Conservation (phyloP, 805 yeast genomes). For the Pichia membranifaciens region DNA sequence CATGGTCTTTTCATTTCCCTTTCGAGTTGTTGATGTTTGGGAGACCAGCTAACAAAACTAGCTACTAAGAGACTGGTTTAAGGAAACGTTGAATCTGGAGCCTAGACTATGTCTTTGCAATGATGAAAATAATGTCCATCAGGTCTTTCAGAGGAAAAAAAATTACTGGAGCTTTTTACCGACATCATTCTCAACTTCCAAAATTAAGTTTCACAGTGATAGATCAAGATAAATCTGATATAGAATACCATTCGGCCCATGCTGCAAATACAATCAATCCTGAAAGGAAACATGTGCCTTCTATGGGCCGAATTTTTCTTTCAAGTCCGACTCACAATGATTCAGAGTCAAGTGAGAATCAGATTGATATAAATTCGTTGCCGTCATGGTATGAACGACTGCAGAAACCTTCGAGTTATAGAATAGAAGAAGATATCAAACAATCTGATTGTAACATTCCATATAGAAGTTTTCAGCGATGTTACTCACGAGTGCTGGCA, state of each 20-base stretch:
- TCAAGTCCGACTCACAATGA: neutral
- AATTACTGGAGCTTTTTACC: neutral
- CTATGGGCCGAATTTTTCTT: conserved; percentile 9
- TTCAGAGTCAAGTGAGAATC: neutral
- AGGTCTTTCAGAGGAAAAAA: neutral
- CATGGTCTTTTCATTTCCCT: no score
- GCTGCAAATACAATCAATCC: neutral
- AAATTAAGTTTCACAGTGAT: conserved; percentile 5
- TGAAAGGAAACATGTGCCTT: neutral
- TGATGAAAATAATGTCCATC: no score
- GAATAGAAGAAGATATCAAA: neutral
- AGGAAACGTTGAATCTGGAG: no score
- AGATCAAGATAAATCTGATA: no score
- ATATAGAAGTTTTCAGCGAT: conserved; percentile 8
- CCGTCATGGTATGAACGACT: conserved; percentile 12
- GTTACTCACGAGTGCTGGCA: conserved; percentile 6
- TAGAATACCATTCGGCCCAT: neutral
- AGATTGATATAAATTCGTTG: neutral
- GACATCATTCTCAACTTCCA: conserved; percentile 3
- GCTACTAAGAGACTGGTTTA: no score
- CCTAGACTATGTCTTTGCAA: no score
- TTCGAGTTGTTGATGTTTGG: no score
- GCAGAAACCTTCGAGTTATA: conserved; percentile 6
- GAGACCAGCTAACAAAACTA: no score
- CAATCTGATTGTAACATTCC: neutral